Conservation (phyloP, 148 eudicot species). For the Rhododendron ferrugineum region DNA sequence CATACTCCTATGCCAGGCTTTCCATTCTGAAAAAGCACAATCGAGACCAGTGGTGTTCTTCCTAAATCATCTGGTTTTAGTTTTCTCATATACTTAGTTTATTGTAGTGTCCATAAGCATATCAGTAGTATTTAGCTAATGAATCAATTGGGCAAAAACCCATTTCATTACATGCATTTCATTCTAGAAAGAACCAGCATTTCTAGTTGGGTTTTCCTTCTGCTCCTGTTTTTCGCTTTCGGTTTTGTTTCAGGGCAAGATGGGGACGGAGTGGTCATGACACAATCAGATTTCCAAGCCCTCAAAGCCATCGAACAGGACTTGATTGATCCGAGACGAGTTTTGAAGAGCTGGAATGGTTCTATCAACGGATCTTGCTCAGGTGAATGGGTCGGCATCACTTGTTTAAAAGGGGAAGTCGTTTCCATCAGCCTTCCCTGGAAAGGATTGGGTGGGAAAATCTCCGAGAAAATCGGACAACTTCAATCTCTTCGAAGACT, state of each 20-base stretch:
- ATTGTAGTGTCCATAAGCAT: neutral
- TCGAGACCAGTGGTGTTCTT: neutral
- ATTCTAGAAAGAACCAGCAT: neutral
- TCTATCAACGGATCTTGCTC: slow-evolving; percentile 50
- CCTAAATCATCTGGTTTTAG: neutral
- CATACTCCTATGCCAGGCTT: neutral
- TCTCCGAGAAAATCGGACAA: slow-evolving; percentile 54
- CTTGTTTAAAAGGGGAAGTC: slow-evolving; percentile 54
- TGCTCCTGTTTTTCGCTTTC: slow-evolving; percentile 16
- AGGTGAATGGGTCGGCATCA: slow-evolving; percentile 75
- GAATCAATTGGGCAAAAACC: slow-evolving; percentile 12
- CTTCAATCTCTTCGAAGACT: slow-evolving; percentile 53
- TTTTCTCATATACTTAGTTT: neutral
- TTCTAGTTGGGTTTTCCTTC: slow-evolving; percentile 1
- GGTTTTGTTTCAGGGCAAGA: slow-evolving; percentile 26
- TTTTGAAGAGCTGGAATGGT: slow-evolving; percentile 59
- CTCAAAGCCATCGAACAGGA: slow-evolving; percentile 51
- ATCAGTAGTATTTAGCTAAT: neutral
- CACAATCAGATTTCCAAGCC: slow-evolving; percentile 44
- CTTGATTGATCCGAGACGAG: slow-evolving; percentile 36
- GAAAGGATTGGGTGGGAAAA: slow-evolving; percentile 58
- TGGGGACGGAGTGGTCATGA: slow-evolving; percentile 41
- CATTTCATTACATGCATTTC: slow-evolving; percentile 11
- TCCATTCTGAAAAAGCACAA: neutral
- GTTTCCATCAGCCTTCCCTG: slow-evolving; percentile 71